Percentiles rank a stretch among this genome's conserved stretches.
phyloP scores from a whole-genome alignment of 164 flowering plant species.

The Nymphaea thermarum region DNA sequence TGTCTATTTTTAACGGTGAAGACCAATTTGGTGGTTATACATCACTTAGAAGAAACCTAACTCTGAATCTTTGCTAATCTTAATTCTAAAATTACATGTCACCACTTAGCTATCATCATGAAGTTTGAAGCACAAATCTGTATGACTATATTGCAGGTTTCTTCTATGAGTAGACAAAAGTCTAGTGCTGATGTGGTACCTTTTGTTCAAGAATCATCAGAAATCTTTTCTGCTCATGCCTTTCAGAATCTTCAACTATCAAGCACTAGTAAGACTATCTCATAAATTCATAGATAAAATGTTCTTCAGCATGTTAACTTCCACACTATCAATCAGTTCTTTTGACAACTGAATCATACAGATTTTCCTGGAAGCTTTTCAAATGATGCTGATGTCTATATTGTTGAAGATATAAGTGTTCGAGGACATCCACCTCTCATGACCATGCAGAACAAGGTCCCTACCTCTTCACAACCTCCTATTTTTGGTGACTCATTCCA shows the following conservation, averaged over 20 bases:
- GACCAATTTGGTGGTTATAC: not conserved
- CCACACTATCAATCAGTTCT: constrained; percentile 11
- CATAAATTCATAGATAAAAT: constrained; percentile 16
- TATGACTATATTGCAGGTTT: not conserved
- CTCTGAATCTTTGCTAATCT: not conserved
- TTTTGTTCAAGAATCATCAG: constrained; percentile 9
- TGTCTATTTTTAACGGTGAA: not conserved
- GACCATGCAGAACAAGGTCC: constrained; percentile 3
- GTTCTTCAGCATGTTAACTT: constrained; percentile 10
- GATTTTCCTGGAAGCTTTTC: constrained; percentile 22
- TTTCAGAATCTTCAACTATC: constrained; percentile 5
- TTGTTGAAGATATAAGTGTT: constrained; percentile 55
- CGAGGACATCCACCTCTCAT: constrained; percentile 24
- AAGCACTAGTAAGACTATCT: constrained; percentile 10
- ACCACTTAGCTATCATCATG: not conserved
- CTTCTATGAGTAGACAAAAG: not conserved
- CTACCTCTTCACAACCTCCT: not conserved
- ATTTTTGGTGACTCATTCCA: not conserved
- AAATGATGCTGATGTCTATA: constrained; percentile 53
- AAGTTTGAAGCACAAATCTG: not conserved
- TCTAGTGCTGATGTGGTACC: not conserved
- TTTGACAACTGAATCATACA: constrained; percentile 27
- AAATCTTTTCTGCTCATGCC: constrained; percentile 6
- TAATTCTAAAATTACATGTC: not conserved
- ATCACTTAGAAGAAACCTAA: not conserved